phyloP scores from a whole-genome alignment of 257 asterid species.

The Fraxinus excelsior region DNA sequence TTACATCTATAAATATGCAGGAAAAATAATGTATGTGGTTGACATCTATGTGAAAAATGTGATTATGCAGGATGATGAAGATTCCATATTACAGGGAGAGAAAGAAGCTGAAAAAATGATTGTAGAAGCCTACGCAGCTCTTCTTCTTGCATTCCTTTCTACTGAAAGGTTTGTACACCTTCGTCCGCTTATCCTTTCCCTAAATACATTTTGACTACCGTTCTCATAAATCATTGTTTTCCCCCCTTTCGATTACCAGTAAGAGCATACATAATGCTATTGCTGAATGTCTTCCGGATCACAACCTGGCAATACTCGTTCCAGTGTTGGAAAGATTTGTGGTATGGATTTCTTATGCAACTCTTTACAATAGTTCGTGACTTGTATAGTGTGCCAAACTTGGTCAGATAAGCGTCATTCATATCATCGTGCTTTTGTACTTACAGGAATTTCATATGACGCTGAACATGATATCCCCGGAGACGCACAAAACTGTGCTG shows the following conservation, averaged over 20 bases:
- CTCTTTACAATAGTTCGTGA: background rate
- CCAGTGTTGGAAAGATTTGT: constrained; percentile 97
- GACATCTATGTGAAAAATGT: constrained; percentile 1
- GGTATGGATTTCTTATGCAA: constrained; percentile 52
- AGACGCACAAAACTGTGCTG: constrained; percentile 66
- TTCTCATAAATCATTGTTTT: constrained; percentile 12
- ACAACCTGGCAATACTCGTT: constrained; percentile 64
- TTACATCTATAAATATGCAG: background rate
- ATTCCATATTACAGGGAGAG: constrained; percentile 77
- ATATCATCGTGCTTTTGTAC: background rate
- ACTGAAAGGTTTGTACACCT: constrained; percentile 70
- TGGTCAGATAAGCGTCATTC: background rate
- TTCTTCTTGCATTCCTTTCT: constrained; percentile 95
- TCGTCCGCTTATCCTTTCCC: background rate
- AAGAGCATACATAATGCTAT: constrained; percentile 59
- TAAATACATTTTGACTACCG: background rate
- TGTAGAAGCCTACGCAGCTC: constrained; percentile 96
- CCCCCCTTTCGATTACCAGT: constrained; percentile 47
- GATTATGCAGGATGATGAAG: constrained; percentile 78
- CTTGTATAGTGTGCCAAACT: too few species aligned
- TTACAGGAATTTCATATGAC: constrained; percentile 74
- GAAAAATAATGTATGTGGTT: background rate
- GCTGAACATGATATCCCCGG: constrained; percentile 73
- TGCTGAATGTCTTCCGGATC: constrained; percentile 67
- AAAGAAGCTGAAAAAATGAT: constrained; percentile 98